A percentile compares a stretch with the other conserved stretches of the same genome.
These are phyloP conservation scores for Wickerhamomyces mucosus DNA, from an alignment of 805 yeast species.

Conservation along the genomic window DNA sequence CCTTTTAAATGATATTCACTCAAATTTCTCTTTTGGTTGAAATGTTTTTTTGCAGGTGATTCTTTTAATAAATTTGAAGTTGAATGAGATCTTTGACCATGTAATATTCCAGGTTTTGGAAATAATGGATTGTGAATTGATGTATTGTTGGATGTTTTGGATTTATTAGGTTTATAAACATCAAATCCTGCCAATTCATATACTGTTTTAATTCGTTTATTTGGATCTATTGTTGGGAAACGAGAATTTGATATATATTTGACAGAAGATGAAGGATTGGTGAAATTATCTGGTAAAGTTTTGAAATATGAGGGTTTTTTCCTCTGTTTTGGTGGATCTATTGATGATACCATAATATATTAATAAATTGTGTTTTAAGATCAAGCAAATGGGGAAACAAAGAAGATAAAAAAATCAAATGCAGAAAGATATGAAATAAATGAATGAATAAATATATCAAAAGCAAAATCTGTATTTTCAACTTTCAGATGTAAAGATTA, in stretches of 20 bases:
- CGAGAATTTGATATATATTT: slow-evolving; percentile 28
- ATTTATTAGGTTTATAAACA: slow-evolving; percentile 25
- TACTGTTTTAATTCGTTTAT: slow-evolving; percentile 55
- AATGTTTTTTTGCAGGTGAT: neutral
- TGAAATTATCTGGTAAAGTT: slow-evolving; percentile 18
- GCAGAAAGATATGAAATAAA: too few species aligned
- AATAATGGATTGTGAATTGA: too few species aligned
- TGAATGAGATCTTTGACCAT: slow-evolving; percentile 8
- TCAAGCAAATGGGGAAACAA: too few species aligned
- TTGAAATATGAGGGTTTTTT: slow-evolving; percentile 18
- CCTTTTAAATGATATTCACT: too few species aligned
- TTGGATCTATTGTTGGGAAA: slow-evolving; percentile 63
- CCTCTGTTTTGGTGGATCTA: too few species aligned
- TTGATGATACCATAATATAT: too few species aligned
- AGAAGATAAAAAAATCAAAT: too few species aligned
- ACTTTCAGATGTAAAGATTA: too few species aligned
- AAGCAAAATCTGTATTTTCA: too few species aligned
- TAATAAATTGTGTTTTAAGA: too few species aligned
- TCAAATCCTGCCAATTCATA: slow-evolving; percentile 82
- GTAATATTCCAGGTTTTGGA: too few species aligned
- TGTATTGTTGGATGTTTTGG: neutral
- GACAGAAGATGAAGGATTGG: slow-evolving; percentile 17
- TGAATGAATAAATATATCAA: too few species aligned
- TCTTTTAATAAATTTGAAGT: slow-evolving; percentile 5
- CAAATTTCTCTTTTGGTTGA: slow-evolving; percentile 10